Conservation (phyloP, 306 rosid genomes). For the Quercus ilex region DNA sequence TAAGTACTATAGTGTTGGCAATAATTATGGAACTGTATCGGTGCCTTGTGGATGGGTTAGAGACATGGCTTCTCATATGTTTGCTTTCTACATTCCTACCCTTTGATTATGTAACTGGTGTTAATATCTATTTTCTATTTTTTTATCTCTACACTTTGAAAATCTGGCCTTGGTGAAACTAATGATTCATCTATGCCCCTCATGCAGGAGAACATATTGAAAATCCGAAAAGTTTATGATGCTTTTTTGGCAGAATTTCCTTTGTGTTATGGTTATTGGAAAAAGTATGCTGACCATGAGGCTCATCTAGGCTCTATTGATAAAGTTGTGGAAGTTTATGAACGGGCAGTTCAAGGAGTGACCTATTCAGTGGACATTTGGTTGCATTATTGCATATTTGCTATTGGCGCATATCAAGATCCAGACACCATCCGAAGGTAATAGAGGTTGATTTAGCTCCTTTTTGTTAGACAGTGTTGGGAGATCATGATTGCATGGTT, state of each 20-base stretch:
- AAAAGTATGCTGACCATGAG: conserved; percentile 99
- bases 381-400: conserved; percentile 98
- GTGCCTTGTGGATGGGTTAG: not conserved
- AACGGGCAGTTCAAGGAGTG: conserved; percentile 94
- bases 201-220: conserved; percentile 78
- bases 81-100: not conserved
- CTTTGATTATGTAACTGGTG: not conserved
- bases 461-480: conserved; percentile 21
- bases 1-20: no score
- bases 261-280: conserved; percentile 97
- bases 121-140: not conserved
- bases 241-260: conserved; percentile 94
- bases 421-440: conserved; percentile 96
- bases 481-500: conserved; percentile 38
- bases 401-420: conserved; percentile 86
- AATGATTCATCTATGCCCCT: conserved; percentile 5
- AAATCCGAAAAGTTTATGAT: conserved; percentile 88
- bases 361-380: conserved; percentile 98
- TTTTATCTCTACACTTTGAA: not conserved
- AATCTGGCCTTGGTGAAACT: conserved; percentile 6
- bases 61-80: not conserved
- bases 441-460: conserved; percentile 36
- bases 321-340: conserved; percentile 95
- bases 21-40: no score
- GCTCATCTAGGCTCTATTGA: conserved; percentile 75